phyloP scores from a whole-genome alignment of 306 rosid species.

The Carpinus fangiana region DNA sequence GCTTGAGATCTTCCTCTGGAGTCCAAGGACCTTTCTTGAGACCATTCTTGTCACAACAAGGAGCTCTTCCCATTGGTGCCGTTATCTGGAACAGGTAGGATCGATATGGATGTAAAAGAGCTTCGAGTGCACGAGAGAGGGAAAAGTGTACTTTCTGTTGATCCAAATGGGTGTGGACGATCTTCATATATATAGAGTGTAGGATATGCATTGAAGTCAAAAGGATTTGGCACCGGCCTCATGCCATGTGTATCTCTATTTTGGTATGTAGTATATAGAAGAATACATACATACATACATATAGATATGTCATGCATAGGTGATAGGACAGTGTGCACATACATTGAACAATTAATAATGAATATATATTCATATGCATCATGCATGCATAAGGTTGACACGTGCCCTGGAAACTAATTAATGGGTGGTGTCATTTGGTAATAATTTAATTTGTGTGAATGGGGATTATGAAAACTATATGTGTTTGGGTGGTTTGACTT shows the following conservation, averaged over 20 bases:
- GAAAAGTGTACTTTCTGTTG: constrained; percentile 21
- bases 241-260: constrained; percentile 34
- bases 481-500: constrained; percentile 18
- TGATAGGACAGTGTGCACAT: background rate
- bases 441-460: background rate
- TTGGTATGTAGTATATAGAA: background rate
- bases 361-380: background rate
- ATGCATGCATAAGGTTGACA: background rate
- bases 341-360: background rate
- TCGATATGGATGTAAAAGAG: background rate
- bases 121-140: background rate
- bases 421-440: background rate
- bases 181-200: constrained; percentile 44
- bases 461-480: background rate
- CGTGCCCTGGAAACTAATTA: background rate
- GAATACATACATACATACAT: background rate
- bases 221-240: constrained; percentile 88
- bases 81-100: background rate
- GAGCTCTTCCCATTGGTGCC: constrained; percentile 82
- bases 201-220: constrained; percentile 54
- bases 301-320: background rate
- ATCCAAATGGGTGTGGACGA: constrained; percentile 25
- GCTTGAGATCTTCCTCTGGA: constrained; percentile 77
- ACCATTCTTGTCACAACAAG: constrained; percentile 84
- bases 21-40: constrained; percentile 99